Conservation (phyloP, 2,329 filamentous ascomycete species). For the Xylariaceae sp. region DNA sequence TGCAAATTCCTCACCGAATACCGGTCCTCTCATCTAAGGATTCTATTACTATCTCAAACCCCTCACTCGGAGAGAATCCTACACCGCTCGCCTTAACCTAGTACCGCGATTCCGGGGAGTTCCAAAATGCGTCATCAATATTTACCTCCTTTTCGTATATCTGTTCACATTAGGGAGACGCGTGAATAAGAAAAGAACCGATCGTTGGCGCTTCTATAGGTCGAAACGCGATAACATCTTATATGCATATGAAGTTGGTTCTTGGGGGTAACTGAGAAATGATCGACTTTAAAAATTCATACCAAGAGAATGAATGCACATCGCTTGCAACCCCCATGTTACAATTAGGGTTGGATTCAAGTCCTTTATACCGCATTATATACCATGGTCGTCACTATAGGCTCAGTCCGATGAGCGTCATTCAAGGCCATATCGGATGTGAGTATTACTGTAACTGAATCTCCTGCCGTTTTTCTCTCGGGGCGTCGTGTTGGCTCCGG, state of each 20-base stretch:
- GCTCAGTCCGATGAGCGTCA: not conserved
- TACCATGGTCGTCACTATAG: not conserved
- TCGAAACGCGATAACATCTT: slow-evolving; percentile 5
- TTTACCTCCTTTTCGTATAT: not conserved
- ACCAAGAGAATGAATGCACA: not conserved
- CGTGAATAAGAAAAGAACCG: not conserved
- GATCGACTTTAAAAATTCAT: not conserved
- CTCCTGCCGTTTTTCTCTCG: slow-evolving; percentile 13
- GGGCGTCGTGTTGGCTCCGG: slow-evolving; percentile 12
- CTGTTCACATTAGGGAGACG: not conserved
- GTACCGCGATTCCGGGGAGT: too few relatives aligned
- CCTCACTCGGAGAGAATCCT: too few relatives aligned
- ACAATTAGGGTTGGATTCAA: not conserved
- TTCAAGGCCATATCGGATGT: slow-evolving; percentile 16
- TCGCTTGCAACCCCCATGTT: slow-evolving; percentile 2
- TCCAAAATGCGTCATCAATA: not conserved
- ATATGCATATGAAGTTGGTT: not conserved
- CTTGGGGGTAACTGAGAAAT: not conserved
- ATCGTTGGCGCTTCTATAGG: slow-evolving; percentile 4
- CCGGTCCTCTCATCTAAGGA: too few relatives aligned
- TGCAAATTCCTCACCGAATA: too few relatives aligned
- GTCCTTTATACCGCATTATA: slow-evolving; percentile 2
- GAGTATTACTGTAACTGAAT: slow-evolving; percentile 13
- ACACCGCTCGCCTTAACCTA: too few relatives aligned
- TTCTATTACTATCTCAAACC: too few relatives aligned